Evolutionary conservation across 495 filamentous ascomycete species (phyloP).

Genomic region (Tuber brumale): DNA sequence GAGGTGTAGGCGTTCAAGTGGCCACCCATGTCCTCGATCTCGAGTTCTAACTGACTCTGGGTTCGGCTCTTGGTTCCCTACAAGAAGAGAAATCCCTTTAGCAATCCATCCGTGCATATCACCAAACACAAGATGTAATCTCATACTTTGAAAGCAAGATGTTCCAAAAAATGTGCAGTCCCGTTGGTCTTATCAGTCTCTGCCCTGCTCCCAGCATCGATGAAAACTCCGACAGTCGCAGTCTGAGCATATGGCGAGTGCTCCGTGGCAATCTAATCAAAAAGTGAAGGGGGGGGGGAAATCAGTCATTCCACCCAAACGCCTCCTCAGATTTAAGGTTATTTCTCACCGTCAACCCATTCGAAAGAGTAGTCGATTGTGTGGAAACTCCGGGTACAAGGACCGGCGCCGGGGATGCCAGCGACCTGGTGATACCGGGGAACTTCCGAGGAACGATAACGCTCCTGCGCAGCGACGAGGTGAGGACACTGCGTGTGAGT

Average conservation of each 20-base stretch:
- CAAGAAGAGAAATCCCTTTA: constrained; percentile 35
- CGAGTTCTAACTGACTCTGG: constrained; percentile 94
- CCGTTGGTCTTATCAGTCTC: constrained; percentile 98
- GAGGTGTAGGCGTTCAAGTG: constrained; percentile 99
- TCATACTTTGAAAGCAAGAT: constrained; percentile 95
- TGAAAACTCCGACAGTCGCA: constrained; percentile 97
- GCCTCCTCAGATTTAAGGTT: constrained; percentile 9
- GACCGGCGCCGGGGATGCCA: constrained; percentile 31
- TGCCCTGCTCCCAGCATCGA: constrained; percentile 95
- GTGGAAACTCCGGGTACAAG: constrained; percentile 57
- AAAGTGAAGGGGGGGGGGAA: background rate
- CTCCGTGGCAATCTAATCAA: constrained; percentile 81
- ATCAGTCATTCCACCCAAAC: constrained; percentile 7
- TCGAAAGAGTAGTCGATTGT: constrained; percentile 89
- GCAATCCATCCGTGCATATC: constrained; percentile 3
- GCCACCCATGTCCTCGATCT: constrained; percentile 99
- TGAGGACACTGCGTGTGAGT: constrained; percentile 35
- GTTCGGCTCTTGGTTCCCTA: constrained; percentile 86
- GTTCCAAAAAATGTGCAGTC: constrained; percentile 98
- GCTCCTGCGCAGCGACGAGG: constrained; percentile 32
- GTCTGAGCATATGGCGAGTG: constrained; percentile 98
- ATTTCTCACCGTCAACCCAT: constrained; percentile 83
- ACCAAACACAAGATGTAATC: constrained; percentile 2
- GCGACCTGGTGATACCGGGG: constrained; percentile 35
- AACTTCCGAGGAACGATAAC: constrained; percentile 31